A percentile compares a stretch with the other conserved stretches of the same genome.
Evolutionary conservation across 768 basidiomycete genomes (phyloP).

Genomic region (Lyophyllum shimeji): DNA sequence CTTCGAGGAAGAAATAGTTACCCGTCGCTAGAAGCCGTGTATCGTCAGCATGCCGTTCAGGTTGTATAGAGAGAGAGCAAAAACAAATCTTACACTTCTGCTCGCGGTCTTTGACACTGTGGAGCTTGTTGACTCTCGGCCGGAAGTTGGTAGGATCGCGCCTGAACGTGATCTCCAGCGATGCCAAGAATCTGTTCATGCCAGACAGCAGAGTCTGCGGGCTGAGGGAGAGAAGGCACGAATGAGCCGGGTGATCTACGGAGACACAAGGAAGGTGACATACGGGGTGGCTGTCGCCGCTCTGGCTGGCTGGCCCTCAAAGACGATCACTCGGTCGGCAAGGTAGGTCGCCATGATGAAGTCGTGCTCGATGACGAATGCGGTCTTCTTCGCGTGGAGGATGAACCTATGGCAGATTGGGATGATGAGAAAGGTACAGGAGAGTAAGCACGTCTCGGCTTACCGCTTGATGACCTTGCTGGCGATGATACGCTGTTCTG

Average conservation of each 20-base stretch:
- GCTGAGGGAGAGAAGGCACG: conserved; percentile 35
- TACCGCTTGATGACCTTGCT: conserved; percentile 97
- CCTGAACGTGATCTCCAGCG: conserved; percentile 96
- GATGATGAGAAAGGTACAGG: conserved; percentile 2
- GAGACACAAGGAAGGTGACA: conserved; percentile 26
- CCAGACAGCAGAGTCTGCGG: conserved; percentile 94
- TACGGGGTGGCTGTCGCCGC: conserved; percentile 90
- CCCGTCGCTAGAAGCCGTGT: conserved; percentile 53
- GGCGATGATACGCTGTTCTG: conserved; percentile 98
- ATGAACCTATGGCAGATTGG: conserved; percentile 61
- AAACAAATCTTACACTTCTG: conserved; percentile 80
- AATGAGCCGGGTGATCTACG: background rate
- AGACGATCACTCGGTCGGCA: conserved; percentile 95
- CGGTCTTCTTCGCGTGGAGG: conserved; percentile 95
- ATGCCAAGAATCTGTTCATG: conserved; percentile 97
- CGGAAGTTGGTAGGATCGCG: conserved; percentile 95
- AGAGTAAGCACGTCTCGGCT: conserved; percentile 12
- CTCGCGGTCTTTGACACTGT: conserved; percentile 86
- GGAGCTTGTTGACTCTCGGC: conserved; percentile 82
- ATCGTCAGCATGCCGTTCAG: background rate
- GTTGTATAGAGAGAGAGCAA: conserved; percentile 8
- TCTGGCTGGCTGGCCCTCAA: conserved; percentile 84
- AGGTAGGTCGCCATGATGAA: conserved; percentile 99
- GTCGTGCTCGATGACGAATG: conserved; percentile 99
- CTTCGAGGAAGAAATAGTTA: conserved; percentile 93